These are phyloP conservation scores for Pyrenophora tritici-repentis DNA, from an alignment of 2,329 filamentous ascomycete species.

Conservation along the genomic window DNA sequence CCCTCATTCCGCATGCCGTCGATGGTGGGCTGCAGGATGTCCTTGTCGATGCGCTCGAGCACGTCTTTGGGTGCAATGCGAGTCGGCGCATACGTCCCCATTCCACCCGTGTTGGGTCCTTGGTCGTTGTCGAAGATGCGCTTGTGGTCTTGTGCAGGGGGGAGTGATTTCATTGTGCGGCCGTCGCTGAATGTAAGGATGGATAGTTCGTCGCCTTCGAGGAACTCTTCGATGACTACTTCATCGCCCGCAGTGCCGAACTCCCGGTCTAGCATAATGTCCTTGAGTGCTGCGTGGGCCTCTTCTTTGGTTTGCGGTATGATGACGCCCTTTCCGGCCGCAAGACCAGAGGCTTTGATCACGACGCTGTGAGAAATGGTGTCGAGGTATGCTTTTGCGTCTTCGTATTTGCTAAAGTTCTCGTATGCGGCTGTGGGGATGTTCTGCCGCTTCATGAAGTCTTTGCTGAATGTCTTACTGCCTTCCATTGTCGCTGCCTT, in stretches of 20 bases:
- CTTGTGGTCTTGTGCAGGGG: conserved; percentile 96
- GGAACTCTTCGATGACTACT: conserved; percentile 93
- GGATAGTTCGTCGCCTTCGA: conserved; percentile 89
- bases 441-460: conserved; percentile 90
- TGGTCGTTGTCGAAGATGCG: conserved; percentile 86
- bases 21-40: conserved; percentile 87
- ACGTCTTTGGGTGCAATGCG: conserved; percentile 60
- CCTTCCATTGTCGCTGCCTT: conserved; percentile 90
- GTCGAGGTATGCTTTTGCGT: conserved; percentile 72
- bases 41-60: conserved; percentile 76
- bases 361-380: conserved; percentile 57
- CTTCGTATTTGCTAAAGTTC: conserved; percentile 80
- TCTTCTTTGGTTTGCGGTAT: conserved; percentile 82
- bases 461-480: conserved; percentile 95
- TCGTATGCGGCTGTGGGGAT: conserved; percentile 91
- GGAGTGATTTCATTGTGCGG: conserved; percentile 78
- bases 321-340: conserved; percentile 94
- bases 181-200: conserved; percentile 93
- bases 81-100: conserved; percentile 93
- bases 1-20: conserved; percentile 82
- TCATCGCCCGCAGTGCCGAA: conserved; percentile 87
- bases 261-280: conserved; percentile 87
- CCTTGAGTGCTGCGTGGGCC: conserved; percentile 77
- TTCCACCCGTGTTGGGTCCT: conserved; percentile 93
- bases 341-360: conserved; percentile 91